A percentile compares a stretch with the other conserved stretches of the same genome.
Conservation (phyloP, 371 early-diverging fungal genomes). For the Batrachochytrium dendrobatidis region DNA sequence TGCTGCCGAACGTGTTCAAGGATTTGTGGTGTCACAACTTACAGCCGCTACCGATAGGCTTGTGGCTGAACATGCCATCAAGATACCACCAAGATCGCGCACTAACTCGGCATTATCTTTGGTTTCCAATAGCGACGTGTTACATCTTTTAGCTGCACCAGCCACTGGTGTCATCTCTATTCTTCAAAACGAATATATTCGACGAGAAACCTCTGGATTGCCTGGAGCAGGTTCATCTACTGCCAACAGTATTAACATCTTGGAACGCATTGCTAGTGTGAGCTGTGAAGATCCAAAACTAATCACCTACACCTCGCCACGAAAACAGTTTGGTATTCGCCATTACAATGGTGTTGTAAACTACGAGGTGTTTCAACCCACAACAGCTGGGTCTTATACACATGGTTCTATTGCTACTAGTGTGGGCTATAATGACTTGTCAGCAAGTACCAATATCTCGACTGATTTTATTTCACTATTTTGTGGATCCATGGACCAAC, state of each 20-base stretch:
- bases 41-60: constrained; percentile 48
- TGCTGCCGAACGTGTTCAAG: constrained; percentile 64
- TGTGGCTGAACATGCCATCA: background rate
- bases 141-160: constrained; percentile 7
- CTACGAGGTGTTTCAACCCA: constrained; percentile 63
- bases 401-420: no score
- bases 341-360: constrained; percentile 57
- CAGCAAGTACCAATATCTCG: constrained; percentile 43
- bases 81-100: background rate
- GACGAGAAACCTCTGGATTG: constrained; percentile 4
- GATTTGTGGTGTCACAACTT: constrained; percentile 63
- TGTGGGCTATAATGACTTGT: constrained; percentile 62
- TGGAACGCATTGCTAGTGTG: background rate
- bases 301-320: background rate
- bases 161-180: constrained; percentile 23
- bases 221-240: background rate
- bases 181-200: constrained; percentile 26
- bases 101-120: background rate
- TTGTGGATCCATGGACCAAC: constrained; percentile 43
- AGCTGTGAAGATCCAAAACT: constrained; percentile 3
- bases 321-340: constrained; percentile 51
- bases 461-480: constrained; percentile 77
- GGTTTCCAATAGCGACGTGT: constrained; percentile 12
- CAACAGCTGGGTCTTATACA: no score
- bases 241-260: background rate